phyloP scores from a whole-genome alignment of 1,284 basidiomycete genomes.

The Cryptococcus sp. region DNA sequence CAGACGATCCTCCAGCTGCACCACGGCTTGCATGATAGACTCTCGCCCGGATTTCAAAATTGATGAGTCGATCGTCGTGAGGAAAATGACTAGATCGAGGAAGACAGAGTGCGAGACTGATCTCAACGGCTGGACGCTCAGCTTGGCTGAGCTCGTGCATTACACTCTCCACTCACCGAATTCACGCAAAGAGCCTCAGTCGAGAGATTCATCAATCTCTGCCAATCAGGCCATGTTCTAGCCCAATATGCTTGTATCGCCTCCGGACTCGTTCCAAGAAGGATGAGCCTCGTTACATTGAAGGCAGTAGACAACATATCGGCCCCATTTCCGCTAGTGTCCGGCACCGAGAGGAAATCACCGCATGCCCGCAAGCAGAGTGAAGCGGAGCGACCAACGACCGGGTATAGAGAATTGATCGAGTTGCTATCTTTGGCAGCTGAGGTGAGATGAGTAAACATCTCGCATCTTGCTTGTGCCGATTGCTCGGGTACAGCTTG shows the following conservation, averaged over 20 bases:
- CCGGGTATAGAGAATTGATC: constrained; percentile 18
- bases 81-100: constrained; percentile 35
- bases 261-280: constrained; percentile 17
- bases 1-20: not conserved
- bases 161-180: constrained; percentile 18
- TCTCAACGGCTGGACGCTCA: constrained; percentile 22
- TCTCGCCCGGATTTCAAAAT: constrained; percentile 15
- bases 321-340: constrained; percentile 26
- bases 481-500: constrained; percentile 8
- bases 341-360: constrained; percentile 27
- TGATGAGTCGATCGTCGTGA: constrained; percentile 15
- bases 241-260: constrained; percentile 21
- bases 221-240: constrained; percentile 41
- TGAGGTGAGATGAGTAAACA: constrained; percentile 29
- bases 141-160: not conserved
- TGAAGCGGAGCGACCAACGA: constrained; percentile 27
- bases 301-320: constrained; percentile 29
- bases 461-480: constrained; percentile 17
- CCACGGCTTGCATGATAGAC: not conserved
- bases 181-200: constrained; percentile 27
- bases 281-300: constrained; percentile 20
- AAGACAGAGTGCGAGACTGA: constrained; percentile 28
- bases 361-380: constrained; percentile 27
- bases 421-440: constrained; percentile 1
- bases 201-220: constrained; percentile 25